phyloP scores from a whole-genome alignment of 225 moss, liverwort and hornwort genomes.

The Thuidium tamariscinum region DNA sequence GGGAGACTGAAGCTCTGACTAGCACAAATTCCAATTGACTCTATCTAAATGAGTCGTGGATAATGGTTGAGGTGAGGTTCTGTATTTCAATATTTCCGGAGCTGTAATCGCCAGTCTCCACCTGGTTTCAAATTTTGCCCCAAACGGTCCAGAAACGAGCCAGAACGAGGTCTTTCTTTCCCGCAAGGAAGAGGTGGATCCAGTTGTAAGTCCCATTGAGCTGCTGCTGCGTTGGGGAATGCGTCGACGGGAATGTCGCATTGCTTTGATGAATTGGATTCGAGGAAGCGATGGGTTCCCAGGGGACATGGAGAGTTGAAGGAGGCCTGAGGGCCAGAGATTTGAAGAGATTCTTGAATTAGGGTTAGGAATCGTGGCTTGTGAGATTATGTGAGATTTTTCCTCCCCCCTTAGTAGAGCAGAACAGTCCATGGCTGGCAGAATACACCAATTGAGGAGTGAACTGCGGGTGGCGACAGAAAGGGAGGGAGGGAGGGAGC shows the following conservation, averaged over 20 bases:
- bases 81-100: not conserved
- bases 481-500: not conserved
- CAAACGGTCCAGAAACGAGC: not conserved
- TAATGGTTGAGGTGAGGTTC: not conserved
- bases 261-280: not conserved
- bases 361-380: constrained; percentile 1
- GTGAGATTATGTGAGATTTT: not conserved
- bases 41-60: not conserved
- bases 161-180: not conserved
- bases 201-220: not conserved
- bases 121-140: not conserved
- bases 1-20: not conserved
- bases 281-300: not conserved
- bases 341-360: constrained; percentile 28
- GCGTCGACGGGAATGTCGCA: not conserved
- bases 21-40: not conserved
- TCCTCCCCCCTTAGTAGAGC: not conserved
- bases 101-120: not conserved
- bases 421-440: not conserved
- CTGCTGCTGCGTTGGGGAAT: not conserved
- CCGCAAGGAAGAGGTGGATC: not conserved
- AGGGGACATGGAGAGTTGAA: constrained; percentile 22
- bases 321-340: constrained; percentile 10
- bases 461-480: not conserved
- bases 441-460: not conserved